Percentiles rank a stretch among this genome's conserved stretches.
These are phyloP conservation scores for Solanum acaule DNA, from an alignment of 257 asterid species.

Conservation along the genomic window DNA sequence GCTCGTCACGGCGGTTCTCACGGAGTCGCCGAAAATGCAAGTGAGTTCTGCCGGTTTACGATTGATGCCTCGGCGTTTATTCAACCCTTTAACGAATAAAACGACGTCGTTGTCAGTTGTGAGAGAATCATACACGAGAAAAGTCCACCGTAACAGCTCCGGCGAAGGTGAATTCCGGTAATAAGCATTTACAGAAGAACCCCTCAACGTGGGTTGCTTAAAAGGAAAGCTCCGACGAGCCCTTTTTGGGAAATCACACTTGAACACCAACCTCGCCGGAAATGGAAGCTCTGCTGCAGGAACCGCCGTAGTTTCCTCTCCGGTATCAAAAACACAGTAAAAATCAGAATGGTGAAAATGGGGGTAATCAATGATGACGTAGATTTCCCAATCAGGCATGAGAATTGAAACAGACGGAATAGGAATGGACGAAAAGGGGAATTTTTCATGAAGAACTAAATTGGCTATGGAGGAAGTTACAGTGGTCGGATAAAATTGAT, in stretches of 20 bases:
- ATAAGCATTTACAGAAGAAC: neutral
- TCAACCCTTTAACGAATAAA: constrained; percentile 64
- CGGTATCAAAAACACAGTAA: constrained; percentile 32
- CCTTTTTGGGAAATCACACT: constrained; percentile 16
- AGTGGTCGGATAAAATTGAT: neutral
- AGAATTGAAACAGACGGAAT: constrained; percentile 40
- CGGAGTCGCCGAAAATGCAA: constrained; percentile 48
- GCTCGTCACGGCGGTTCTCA: constrained; percentile 47
- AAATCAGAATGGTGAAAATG: neutral
- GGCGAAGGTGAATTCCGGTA: neutral
- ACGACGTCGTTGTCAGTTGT: constrained; percentile 65
- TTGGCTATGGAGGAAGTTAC: constrained; percentile 5
- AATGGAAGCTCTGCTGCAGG: constrained; percentile 30
- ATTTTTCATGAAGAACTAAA: constrained; percentile 14
- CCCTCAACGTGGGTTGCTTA: constrained; percentile 37
- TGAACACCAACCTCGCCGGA: constrained; percentile 50
- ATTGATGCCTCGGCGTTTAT: constrained; percentile 45
- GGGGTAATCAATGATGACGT: constrained; percentile 27
- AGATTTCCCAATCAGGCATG: constrained; percentile 76
- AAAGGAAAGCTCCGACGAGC: constrained; percentile 44
- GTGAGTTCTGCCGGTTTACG: constrained; percentile 43
- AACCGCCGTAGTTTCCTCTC: constrained; percentile 30
- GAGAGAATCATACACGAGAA: constrained; percentile 57
- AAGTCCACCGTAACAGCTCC: constrained; percentile 34
- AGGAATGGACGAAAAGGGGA: neutral